Evolutionary conservation across 306 rosid species (phyloP).

Genomic region (Trichosanthes cucumerina): DNA sequence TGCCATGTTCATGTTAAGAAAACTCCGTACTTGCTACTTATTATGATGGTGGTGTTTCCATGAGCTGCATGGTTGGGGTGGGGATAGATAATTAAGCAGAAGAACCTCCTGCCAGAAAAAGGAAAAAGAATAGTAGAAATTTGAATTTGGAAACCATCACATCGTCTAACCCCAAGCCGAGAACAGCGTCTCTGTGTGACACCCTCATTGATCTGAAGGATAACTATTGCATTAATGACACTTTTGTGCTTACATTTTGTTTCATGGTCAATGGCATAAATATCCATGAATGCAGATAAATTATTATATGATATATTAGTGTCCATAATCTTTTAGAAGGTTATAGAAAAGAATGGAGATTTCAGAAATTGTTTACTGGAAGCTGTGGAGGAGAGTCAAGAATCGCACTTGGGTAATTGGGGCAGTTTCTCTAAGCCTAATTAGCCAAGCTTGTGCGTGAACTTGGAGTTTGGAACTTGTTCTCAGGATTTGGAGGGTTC

Average conservation of each 20-base stretch:
- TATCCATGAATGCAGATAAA: neutral
- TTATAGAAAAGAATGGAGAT: neutral
- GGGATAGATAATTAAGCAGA: neutral
- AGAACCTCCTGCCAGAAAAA: constrained; percentile 2
- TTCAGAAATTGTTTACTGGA: neutral
- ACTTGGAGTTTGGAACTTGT: neutral
- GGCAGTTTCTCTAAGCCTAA: neutral
- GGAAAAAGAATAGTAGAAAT: neutral
- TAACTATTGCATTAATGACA: neutral
- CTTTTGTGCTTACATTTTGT: neutral
- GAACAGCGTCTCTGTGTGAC: neutral
- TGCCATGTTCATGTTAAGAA: neutral
- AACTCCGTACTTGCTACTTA: neutral
- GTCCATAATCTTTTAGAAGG: neutral
- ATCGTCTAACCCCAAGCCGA: neutral
- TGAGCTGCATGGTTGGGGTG: neutral
- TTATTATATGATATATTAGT: neutral
- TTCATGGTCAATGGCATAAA: neutral
- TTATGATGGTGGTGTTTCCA: neutral
- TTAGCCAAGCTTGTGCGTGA: neutral
- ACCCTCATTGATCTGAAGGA: neutral
- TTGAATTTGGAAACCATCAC: neutral
- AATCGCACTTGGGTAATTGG: neutral
- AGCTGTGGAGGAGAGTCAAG: neutral
- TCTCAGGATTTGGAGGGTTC: neutral